Conservation (phyloP, 805 yeast species). For the Candida succiphila region DNA sequence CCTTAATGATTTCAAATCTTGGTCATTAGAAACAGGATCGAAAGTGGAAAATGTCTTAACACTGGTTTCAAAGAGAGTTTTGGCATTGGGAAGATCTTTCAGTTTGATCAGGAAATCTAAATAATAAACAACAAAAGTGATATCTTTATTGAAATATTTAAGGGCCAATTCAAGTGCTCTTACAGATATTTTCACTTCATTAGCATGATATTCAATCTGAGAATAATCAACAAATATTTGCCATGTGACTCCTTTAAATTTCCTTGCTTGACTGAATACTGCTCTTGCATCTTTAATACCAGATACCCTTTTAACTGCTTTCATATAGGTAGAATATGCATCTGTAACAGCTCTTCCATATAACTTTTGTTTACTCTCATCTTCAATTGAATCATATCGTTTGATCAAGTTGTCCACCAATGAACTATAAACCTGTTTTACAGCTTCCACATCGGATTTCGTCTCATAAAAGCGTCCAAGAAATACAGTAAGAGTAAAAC, state of each 20-base stretch:
- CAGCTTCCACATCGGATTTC: slow-evolving; percentile 37
- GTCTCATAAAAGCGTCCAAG: slow-evolving; percentile 64
- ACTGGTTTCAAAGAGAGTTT: slow-evolving; percentile 75
- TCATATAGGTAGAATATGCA: slow-evolving; percentile 63
- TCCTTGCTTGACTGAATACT: slow-evolving; percentile 62
- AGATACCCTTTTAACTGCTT: slow-evolving; percentile 49
- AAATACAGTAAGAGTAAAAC: slow-evolving; percentile 56
- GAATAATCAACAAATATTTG: slow-evolving; percentile 80
- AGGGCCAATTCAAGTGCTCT: slow-evolving; percentile 75
- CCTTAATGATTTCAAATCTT: slow-evolving; percentile 28
- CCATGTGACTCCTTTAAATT: slow-evolving; percentile 51
- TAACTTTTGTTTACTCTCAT: slow-evolving; percentile 2
- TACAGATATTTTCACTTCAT: slow-evolving; percentile 57
- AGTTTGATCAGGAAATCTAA: slow-evolving; percentile 59
- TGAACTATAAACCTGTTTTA: slow-evolving; percentile 37
- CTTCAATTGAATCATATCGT: slow-evolving; percentile 5
- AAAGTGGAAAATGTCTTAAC: slow-evolving; percentile 45
- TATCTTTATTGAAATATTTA: slow-evolving; percentile 38
- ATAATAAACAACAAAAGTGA: slow-evolving; percentile 58
- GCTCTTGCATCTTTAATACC: slow-evolving; percentile 50
- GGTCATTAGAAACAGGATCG: slow-evolving; percentile 3
- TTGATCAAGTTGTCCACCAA: slow-evolving; percentile 37
- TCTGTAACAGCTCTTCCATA: slow-evolving; percentile 39
- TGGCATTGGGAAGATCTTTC: slow-evolving; percentile 62
- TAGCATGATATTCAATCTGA: slow-evolving; percentile 62